Conservation (phyloP, 768 basidiomycete species). For the Tremella yokohamensis region DNA sequence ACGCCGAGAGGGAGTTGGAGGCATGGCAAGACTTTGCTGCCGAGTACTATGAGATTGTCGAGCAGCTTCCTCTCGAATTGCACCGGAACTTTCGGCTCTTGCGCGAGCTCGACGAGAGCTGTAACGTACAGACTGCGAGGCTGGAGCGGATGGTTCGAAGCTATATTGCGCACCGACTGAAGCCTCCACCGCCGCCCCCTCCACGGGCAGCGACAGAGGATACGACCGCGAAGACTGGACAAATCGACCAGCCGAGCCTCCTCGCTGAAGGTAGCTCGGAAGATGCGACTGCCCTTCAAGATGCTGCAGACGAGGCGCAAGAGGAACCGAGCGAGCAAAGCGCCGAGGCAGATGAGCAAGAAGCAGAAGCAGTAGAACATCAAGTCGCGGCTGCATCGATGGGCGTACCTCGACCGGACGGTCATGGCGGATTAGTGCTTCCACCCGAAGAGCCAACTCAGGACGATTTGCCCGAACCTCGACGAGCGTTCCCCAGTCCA, state of each 20-base stretch:
- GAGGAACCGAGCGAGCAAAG: neutral
- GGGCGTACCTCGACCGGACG: constrained; percentile 12
- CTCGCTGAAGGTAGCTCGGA: neutral
- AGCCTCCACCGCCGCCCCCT: neutral
- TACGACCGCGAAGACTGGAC: neutral
- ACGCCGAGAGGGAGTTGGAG: constrained; percentile 31
- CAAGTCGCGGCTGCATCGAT: constrained; percentile 6
- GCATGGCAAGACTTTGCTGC: constrained; percentile 46
- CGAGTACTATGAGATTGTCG: constrained; percentile 50
- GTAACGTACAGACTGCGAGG: constrained; percentile 37
- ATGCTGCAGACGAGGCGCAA: no score
- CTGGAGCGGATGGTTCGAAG: constrained; percentile 34
- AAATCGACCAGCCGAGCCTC: neutral
- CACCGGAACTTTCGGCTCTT: constrained; percentile 50
- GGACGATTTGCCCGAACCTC: neutral
- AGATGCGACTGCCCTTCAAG: neutral
- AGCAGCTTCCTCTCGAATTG: constrained; percentile 51
- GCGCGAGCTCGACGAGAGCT: constrained; percentile 49
- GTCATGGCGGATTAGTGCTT: constrained; percentile 12
- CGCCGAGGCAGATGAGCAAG: neutral
- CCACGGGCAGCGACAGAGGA: neutral
- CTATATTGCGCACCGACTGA: constrained; percentile 26
- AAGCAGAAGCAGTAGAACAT: constrained; percentile 1
- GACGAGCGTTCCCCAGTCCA: constrained; percentile 7
- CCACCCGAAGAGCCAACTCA: neutral